phyloP scores from a whole-genome alignment of 148 eudicot species.

The Talinum fruticosum region DNA sequence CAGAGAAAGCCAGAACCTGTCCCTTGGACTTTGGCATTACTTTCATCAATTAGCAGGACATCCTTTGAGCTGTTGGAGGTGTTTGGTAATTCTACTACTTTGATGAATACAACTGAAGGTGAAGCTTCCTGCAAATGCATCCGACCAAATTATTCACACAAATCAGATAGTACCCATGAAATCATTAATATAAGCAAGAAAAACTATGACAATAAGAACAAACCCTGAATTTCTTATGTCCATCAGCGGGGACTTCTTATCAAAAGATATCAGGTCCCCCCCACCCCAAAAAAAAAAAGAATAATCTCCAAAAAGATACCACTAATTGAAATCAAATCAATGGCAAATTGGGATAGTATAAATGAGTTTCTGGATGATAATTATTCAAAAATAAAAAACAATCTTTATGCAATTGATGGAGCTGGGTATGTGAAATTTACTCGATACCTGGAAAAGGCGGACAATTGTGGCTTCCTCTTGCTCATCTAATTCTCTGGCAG shows the following conservation, averaged over 20 bases:
- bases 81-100: slow-evolving; percentile 52
- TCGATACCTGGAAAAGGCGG: slow-evolving; percentile 57
- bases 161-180: neutral
- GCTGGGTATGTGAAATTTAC: neutral
- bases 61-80: slow-evolving; percentile 46
- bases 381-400: neutral
- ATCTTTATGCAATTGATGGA: neutral
- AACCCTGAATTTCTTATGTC: neutral
- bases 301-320: no score
- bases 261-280: no score
- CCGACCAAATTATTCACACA: neutral
- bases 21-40: slow-evolving; percentile 68
- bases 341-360: no score
- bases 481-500: slow-evolving; percentile 55
- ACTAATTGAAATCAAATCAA: no score
- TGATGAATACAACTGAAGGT: slow-evolving; percentile 82
- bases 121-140: slow-evolving; percentile 57
- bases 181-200: neutral
- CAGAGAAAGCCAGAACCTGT: slow-evolving; percentile 98
- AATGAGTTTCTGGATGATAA: neutral
- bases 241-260: no score
- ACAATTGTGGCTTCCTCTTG: slow-evolving; percentile 56
- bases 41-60: slow-evolving; percentile 42
- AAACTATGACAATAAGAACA: neutral
- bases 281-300: no score